Conservation (phyloP, 2,329 filamentous ascomycete genomes). For the Cercospora sesami region DNA sequence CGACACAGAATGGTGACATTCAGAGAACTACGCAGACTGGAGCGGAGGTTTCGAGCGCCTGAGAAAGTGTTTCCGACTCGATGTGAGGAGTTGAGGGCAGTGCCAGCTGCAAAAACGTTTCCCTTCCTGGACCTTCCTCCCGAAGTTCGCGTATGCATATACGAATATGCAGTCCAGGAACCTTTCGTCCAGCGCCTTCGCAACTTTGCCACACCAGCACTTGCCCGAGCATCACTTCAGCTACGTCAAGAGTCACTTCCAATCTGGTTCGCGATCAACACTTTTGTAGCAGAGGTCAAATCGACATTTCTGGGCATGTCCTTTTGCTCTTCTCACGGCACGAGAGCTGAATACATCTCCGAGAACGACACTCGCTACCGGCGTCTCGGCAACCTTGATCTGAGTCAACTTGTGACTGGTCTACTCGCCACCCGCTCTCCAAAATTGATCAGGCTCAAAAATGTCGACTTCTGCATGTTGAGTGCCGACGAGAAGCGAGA, state of each 20-base stretch:
- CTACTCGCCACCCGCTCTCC: slow-evolving; percentile 5
- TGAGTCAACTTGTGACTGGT: background rate
- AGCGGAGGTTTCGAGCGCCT: background rate
- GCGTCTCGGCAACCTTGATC: slow-evolving; percentile 9
- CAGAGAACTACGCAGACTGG: slow-evolving; percentile 4
- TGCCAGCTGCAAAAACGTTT: background rate
- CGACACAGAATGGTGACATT: background rate
- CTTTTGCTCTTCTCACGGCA: slow-evolving; percentile 11
- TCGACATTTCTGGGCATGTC: slow-evolving; percentile 14
- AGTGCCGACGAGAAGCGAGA: slow-evolving; percentile 3
- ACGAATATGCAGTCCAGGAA: slow-evolving; percentile 7
- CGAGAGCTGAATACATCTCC: slow-evolving; percentile 9
- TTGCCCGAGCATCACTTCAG: slow-evolving; percentile 18
- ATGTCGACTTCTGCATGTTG: slow-evolving; percentile 18
- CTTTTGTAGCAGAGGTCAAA: slow-evolving; percentile 23
- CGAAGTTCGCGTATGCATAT: slow-evolving; percentile 15
- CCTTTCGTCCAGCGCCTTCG: slow-evolving; percentile 8
- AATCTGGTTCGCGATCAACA: slow-evolving; percentile 26
- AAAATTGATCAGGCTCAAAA: slow-evolving; percentile 7
- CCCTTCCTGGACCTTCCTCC: slow-evolving; percentile 16
- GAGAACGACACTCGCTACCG: slow-evolving; percentile 7
- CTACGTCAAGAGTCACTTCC: slow-evolving; percentile 26
- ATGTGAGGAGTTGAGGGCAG: background rate
- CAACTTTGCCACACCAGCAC: slow-evolving; percentile 5
- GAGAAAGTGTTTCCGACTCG: background rate